Conservation (phyloP, 2,329 filamentous ascomycete genomes). For the Ascochyta rabiei region DNA sequence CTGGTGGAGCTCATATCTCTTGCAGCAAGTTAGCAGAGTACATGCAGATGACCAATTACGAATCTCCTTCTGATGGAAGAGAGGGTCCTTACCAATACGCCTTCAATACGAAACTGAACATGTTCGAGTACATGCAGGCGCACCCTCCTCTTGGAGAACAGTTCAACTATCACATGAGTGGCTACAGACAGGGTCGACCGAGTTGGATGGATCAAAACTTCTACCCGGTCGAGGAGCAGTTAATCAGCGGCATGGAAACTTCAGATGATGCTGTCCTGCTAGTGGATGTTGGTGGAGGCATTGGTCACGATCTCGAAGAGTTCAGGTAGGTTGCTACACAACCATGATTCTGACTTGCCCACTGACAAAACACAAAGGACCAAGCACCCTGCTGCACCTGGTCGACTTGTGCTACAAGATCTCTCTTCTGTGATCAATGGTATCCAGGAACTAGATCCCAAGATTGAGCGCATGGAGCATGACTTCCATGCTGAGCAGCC, state of each 20-base stretch:
- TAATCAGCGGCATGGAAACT: slow-evolving; percentile 1
- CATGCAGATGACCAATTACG: slow-evolving; percentile 2
- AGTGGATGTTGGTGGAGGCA: slow-evolving; percentile 14
- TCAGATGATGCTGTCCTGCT: slow-evolving; percentile 1
- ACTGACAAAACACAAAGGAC: no score
- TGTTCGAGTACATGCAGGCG: slow-evolving; percentile 6
- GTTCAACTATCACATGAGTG: slow-evolving; percentile 12
- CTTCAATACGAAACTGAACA: not conserved
- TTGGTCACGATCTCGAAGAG: slow-evolving; percentile 9
- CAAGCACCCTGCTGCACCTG: no score
- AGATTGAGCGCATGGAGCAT: no score
- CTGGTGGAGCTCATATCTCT: not conserved
- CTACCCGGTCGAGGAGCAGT: slow-evolving; percentile 9
- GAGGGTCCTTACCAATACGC: slow-evolving; percentile 5
- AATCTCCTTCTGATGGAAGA: not conserved
- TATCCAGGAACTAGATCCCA: no score
- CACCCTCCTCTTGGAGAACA: not conserved
- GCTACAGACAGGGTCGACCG: not conserved
- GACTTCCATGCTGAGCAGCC: no score
- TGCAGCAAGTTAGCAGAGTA: not conserved
- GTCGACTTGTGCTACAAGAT: no score
- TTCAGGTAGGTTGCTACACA: no score
- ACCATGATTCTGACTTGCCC: no score
- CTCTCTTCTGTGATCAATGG: no score
- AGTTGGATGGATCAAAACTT: slow-evolving; percentile 10